Conservation (phyloP, 1,139 yeast genomes). For the Lodderomyces metapsilosis region DNA sequence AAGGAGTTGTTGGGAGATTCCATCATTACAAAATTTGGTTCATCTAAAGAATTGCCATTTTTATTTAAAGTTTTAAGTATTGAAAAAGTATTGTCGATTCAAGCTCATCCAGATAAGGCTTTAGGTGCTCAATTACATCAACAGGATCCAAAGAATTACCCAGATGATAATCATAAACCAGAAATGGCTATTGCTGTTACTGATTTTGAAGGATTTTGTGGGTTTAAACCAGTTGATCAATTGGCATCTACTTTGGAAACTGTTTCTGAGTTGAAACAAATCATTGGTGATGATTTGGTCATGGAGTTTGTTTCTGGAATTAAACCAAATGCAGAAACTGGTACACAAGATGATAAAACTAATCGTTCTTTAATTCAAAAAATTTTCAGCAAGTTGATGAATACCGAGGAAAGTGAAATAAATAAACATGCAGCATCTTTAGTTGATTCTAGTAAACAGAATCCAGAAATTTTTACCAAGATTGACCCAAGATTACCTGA, state of each 20-base stretch:
- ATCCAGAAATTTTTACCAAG: slow-evolving; percentile 49
- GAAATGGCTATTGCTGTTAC: slow-evolving; percentile 99
- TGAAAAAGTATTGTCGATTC: slow-evolving; percentile 88
- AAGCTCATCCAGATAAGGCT: slow-evolving; percentile 95
- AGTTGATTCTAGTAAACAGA: slow-evolving; percentile 56
- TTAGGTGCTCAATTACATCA: slow-evolving; percentile 75
- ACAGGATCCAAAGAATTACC: slow-evolving; percentile 88
- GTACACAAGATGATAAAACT: slow-evolving; percentile 44
- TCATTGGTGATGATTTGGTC: slow-evolving; percentile 65
- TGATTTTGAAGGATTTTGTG: slow-evolving; percentile 95
- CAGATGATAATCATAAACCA: slow-evolving; percentile 97
- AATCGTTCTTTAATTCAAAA: slow-evolving; percentile 69
- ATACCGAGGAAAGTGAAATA: slow-evolving; percentile 59
- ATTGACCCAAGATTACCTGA: slow-evolving; percentile 57
- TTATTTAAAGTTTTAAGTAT: slow-evolving; percentile 91
- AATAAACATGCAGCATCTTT: slow-evolving; percentile 55
- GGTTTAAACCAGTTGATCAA: slow-evolving; percentile 87
- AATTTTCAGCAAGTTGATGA: slow-evolving; percentile 82
- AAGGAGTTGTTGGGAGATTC: slow-evolving; percentile 52
- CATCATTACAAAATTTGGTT: slow-evolving; percentile 66
- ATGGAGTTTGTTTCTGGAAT: slow-evolving; percentile 52
- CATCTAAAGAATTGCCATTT: slow-evolving; percentile 76
- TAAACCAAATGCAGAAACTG: slow-evolving; percentile 42
- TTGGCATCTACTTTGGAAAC: slow-evolving; percentile 63
- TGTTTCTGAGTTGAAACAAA: slow-evolving; percentile 70